Conservation (phyloP, 1,139 yeast species). For the Arxiozyma bovina region DNA sequence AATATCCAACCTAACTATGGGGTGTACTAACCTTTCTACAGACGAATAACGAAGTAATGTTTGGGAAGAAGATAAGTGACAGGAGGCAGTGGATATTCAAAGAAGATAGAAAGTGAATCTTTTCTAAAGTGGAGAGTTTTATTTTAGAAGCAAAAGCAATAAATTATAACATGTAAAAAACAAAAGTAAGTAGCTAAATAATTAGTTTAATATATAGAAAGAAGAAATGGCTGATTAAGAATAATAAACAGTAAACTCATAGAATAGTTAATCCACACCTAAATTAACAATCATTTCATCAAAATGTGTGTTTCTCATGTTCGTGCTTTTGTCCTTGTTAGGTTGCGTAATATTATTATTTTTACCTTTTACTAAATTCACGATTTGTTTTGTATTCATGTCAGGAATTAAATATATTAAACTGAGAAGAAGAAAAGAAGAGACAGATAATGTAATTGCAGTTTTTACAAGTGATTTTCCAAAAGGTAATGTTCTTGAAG, state of each 20-base stretch:
- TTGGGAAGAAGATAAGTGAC: not conserved
- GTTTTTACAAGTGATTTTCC: not conserved
- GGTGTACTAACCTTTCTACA: too few species aligned
- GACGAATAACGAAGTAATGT: too few species aligned
- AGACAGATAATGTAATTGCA: not conserved
- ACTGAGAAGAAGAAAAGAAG: not conserved
- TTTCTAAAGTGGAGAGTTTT: too few species aligned
- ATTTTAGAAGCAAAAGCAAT: not conserved
- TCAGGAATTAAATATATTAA: not conserved
- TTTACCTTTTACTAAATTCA: not conserved
- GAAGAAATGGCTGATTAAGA: not conserved
- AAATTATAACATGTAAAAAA: too few species aligned
- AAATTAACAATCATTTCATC: not conserved
- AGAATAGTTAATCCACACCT: not conserved
- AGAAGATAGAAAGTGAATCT: not conserved
- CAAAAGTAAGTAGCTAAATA: not conserved
- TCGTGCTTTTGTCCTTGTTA: not conserved
- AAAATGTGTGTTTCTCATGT: not conserved
- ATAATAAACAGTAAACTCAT: not conserved
- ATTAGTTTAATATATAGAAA: not conserved
- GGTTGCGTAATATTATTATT: not conserved
- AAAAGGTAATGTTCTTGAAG: not conserved
- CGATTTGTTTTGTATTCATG: not conserved
- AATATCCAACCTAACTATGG: too few species aligned
- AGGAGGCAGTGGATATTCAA: not conserved